These are phyloP conservation scores for Talaromyces nanjingensis DNA, from an alignment of 495 filamentous ascomycete genomes.

Conservation along the genomic window DNA sequence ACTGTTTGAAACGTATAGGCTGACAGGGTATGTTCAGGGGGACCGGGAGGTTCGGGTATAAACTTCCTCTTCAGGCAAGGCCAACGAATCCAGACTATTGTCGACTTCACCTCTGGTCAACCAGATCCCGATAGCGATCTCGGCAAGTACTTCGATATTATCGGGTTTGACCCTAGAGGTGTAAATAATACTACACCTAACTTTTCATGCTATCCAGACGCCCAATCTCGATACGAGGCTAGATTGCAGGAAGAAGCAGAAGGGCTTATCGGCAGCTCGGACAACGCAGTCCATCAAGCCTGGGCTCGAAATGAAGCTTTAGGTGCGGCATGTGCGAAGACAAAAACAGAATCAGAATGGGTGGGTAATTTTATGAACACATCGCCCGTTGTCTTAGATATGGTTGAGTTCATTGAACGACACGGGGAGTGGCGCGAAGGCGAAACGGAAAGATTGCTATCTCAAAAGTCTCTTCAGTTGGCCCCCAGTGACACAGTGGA, in stretches of 20 bases:
- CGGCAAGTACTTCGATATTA: constrained; percentile 32
- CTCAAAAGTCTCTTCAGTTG: constrained; percentile 12
- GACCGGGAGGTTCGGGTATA: constrained; percentile 32
- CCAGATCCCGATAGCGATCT: constrained; percentile 4
- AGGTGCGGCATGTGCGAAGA: constrained; percentile 19
- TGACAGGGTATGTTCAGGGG: constrained; percentile 15
- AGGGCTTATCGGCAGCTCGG: constrained; percentile 23
- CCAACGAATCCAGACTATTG: constrained; percentile 19
- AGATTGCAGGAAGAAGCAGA: constrained; percentile 23
- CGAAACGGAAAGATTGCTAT: constrained; percentile 16
- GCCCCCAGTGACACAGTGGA: constrained; percentile 6
- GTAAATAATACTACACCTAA: constrained; percentile 24
- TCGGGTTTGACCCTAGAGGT: constrained; percentile 35
- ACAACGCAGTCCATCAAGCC: constrained; percentile 24
- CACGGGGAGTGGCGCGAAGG: constrained; percentile 31
- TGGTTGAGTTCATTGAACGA: constrained; percentile 27
- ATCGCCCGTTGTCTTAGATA: constrained; percentile 21
- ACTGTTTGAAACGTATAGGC: neutral
- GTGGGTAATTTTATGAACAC: constrained; percentile 26
- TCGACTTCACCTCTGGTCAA: constrained; percentile 18
- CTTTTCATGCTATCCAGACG: constrained; percentile 23
- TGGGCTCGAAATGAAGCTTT: constrained; percentile 27
- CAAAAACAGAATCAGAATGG: constrained; percentile 13
- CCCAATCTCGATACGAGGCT: constrained; percentile 19
- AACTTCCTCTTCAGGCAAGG: constrained; percentile 13